phyloP scores from a whole-genome alignment of 23 red algal genomes.

The Gracilaria gracilis region DNA sequence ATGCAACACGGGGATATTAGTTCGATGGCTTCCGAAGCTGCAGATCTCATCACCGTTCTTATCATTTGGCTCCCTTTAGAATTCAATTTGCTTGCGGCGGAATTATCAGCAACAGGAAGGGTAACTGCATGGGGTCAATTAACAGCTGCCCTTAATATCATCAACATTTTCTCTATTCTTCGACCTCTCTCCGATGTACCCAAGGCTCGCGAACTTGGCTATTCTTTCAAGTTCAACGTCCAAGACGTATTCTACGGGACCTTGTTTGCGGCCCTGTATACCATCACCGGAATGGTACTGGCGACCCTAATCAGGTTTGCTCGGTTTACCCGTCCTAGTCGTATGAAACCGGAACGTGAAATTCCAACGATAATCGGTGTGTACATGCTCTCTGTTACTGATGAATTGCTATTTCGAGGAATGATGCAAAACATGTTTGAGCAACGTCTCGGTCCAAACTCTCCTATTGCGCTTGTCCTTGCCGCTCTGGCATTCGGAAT shows the following conservation, averaged over 20 bases:
- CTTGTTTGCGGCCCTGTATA: constrained; percentile 11
- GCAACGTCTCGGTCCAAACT: constrained; percentile 38
- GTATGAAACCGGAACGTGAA: constrained; percentile 10
- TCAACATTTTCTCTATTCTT: constrained; percentile 69
- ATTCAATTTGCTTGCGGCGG: constrained; percentile 34
- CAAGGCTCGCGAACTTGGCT: constrained; percentile 53
- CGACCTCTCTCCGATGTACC: constrained; percentile 37
- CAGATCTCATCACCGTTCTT: constrained; percentile 41
- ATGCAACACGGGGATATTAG: constrained; percentile 21
- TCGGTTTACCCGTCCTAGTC: constrained; percentile 24
- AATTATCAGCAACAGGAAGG: constrained; percentile 62
- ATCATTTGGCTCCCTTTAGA: constrained; percentile 65
- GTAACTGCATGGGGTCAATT: constrained; percentile 71
- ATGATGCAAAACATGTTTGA: constrained; percentile 72
- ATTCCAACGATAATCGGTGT: constrained; percentile 34
- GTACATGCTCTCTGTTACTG: constrained; percentile 51
- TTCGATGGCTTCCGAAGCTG: neutral
- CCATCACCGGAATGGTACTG: constrained; percentile 1
- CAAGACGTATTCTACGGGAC: constrained; percentile 14
- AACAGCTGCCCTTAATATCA: constrained; percentile 51
- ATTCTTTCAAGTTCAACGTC: constrained; percentile 40
- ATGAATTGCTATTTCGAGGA: constrained; percentile 70
- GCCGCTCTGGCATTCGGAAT: constrained; percentile 29
- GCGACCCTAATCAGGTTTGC: constrained; percentile 53
- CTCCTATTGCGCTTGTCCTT: constrained; percentile 36